Evolutionary conservation across 2,329 filamentous ascomycete genomes (phyloP), one percentile per base, ranked within the genome.

Genomic region (Teratosphaeria viscida): DNA sequence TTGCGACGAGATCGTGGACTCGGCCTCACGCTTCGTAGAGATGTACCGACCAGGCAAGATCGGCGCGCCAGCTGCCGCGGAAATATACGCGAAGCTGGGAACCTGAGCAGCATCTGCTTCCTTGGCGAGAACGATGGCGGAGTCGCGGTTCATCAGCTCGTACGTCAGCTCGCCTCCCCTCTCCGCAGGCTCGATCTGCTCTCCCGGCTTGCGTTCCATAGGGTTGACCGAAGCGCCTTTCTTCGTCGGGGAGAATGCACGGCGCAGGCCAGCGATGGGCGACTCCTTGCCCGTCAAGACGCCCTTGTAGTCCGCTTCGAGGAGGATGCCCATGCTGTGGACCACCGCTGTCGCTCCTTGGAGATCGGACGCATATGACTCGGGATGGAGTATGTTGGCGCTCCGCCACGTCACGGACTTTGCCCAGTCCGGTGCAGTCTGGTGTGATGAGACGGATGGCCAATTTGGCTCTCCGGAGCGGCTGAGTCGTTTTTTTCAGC

Each of bases 251-350:
- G 85, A 85, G 73, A 97, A 95, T 29, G 90, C 90, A 67, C 87
- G 86, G 63, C 84, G 83, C 14, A 99, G 78, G 1, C 90, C 92
- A 6, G 84, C 76, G 57, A 95, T 75, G n/a, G 90, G 85, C 0
- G 89, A 90, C 69, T 96, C 92, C 61, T 83, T 85, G 56, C 94
- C 94, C 23, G 85, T 87, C 29, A 99, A 73, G 16, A 96, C 87
- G 66, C 88, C 89, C 76, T 99, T 99, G 83, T 99, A 99, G 78
- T 99, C 94, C 56, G 92, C 91, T 78, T 99, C 94, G 10, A 99
- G 83, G 19, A 99, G 81, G 68, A 99, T 96, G 10, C 94, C 94
- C 87, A 97, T 92, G 70, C 83, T 90, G 79, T 99, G 94, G 54
- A 99, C 87, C 29, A 97, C 92, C 59, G 86, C 92, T 72, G 90